phyloP scores from a whole-genome alignment of 2,329 filamentous ascomycete species.

The Colletotrichum tanaceti region DNA sequence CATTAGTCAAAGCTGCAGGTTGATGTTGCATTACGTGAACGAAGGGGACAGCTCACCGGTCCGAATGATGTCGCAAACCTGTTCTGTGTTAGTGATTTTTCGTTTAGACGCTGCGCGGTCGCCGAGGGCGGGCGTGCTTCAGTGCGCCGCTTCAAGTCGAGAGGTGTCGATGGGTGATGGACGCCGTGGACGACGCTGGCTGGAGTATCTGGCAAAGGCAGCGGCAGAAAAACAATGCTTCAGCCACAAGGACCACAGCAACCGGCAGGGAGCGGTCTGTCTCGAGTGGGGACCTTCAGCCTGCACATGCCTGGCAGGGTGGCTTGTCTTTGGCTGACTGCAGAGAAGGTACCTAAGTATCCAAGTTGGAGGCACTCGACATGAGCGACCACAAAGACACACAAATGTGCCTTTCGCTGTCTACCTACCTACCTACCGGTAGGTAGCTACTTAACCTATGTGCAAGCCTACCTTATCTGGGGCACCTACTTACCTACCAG shows the following conservation, averaged over 20 bases:
- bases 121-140: conserved; percentile 38
- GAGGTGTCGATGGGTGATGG: conserved; percentile 34
- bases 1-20: conserved; percentile 18
- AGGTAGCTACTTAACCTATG: too few species aligned
- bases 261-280: conserved; percentile 38
- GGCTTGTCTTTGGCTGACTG: conserved; percentile 18
- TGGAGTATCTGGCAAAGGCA: conserved; percentile 18
- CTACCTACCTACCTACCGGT: too few species aligned
- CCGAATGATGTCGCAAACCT: conserved; percentile 26
- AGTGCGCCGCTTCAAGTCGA: conserved; percentile 37
- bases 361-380: background rate
- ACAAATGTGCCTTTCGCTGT: background rate
- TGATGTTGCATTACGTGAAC: background rate
- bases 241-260: conserved; percentile 38
- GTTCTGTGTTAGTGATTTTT: conserved; percentile 45
- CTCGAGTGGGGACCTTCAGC: conserved; percentile 18
- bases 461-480: too few species aligned
- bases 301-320: conserved; percentile 14
- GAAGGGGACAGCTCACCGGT: conserved; percentile 13
- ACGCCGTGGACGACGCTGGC: conserved; percentile 7
- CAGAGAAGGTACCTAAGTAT: background rate
- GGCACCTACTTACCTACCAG: background rate
- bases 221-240: conserved; percentile 40
- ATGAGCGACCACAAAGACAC: too few species aligned
- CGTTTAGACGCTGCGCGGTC: conserved; percentile 37